A percentile compares a stretch with the other conserved stretches of the same genome.
phyloP scores from a whole-genome alignment of 495 filamentous ascomycete species.

The Immersiella caudata region DNA sequence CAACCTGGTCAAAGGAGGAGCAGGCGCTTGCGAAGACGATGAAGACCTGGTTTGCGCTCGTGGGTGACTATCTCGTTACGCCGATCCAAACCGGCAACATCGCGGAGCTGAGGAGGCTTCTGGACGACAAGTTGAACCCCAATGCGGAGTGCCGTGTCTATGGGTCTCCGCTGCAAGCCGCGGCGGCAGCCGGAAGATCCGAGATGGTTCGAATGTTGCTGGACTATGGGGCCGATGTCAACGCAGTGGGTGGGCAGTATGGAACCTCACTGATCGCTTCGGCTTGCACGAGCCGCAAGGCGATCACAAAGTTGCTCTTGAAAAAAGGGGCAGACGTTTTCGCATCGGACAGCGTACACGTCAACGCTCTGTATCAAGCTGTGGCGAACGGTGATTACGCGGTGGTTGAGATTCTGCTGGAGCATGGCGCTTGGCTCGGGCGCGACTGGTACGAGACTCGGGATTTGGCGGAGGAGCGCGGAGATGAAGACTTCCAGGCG shows the following conservation, averaged over 20 bases:
- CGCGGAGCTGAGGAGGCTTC: background rate
- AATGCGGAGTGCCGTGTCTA: background rate
- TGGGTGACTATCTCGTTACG: background rate
- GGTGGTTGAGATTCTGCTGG: slow-evolving; percentile 4
- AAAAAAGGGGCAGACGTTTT: slow-evolving; percentile 1
- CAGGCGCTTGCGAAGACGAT: background rate
- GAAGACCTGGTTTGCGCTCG: background rate
- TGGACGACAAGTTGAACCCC: background rate
- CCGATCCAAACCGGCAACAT: background rate
- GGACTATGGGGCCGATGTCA: background rate
- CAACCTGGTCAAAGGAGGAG: slow-evolving; percentile 7
- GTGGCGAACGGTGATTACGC: slow-evolving; percentile 1
- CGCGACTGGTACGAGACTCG: background rate
- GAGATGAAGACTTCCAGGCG: background rate
- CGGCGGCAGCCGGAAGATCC: background rate
- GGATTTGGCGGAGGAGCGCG: background rate
- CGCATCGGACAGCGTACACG: background rate
- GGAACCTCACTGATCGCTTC: background rate
- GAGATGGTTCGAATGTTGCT: background rate
- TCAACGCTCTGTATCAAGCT: slow-evolving; percentile 10
- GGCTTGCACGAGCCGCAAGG: background rate
- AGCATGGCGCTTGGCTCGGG: slow-evolving; percentile 5
- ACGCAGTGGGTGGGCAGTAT: background rate
- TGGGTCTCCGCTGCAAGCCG: background rate
- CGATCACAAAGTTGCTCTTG: slow-evolving; percentile 1